Evolutionary conservation across 805 yeast species (phyloP).

Genomic region (Zygosaccharomyces gambellarensis): DNA sequence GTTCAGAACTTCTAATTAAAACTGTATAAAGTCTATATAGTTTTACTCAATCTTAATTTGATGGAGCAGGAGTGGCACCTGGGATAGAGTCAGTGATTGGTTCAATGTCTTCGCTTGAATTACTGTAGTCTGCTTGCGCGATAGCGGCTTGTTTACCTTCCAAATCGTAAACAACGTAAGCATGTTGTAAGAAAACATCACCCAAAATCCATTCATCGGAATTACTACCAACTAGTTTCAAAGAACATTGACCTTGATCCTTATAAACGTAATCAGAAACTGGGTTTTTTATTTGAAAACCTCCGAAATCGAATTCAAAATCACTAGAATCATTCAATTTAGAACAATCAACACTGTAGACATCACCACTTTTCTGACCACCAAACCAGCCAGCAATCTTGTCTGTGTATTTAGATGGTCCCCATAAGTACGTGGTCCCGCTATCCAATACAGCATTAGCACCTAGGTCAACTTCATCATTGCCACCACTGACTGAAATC

Average conservation of each 20-base stretch:
- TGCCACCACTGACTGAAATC: too few relatives aligned
- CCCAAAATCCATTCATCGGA: conserved; percentile 39
- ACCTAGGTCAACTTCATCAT: too few relatives aligned
- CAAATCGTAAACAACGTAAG: conserved; percentile 61
- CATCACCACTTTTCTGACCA: conserved; percentile 41
- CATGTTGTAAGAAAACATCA: conserved; percentile 51
- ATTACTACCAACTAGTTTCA: conserved; percentile 8
- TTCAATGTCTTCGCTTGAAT: conserved; percentile 18
- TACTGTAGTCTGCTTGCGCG: conserved; percentile 41
- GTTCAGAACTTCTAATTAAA: too few relatives aligned
- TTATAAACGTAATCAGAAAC: conserved; percentile 31
- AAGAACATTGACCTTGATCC: not conserved
- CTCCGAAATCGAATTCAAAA: conserved; percentile 54
- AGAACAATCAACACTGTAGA: conserved; percentile 45
- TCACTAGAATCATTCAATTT: conserved; percentile 27
- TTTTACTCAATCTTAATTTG: too few relatives aligned
- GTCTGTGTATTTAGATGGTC: too few relatives aligned
- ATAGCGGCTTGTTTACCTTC: conserved; percentile 53
- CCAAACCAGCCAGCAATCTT: too few relatives aligned
- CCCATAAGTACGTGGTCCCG: too few relatives aligned
- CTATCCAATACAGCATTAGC: too few relatives aligned
- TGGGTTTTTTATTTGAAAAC: conserved; percentile 50
- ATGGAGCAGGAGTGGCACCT: conserved; percentile 43
- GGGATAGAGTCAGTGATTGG: conserved; percentile 37
- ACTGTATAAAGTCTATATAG: too few relatives aligned